Conservation (phyloP, 2,329 filamentous ascomycete genomes). For the Endoconidiophora polonica region DNA sequence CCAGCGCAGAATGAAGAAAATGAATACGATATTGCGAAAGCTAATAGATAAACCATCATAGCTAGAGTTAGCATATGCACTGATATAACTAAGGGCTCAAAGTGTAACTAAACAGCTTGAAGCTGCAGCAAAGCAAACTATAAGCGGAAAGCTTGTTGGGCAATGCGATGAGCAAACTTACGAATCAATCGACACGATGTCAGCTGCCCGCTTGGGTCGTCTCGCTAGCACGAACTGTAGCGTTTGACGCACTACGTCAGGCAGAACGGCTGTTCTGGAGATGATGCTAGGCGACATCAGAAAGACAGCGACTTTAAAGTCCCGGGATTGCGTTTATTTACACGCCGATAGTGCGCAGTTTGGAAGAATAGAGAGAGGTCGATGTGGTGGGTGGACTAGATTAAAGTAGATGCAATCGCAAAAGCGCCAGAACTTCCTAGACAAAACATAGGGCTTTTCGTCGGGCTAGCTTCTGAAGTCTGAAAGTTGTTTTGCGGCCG, state of each 20-base stretch:
- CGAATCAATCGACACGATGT: conserved; percentile 9
- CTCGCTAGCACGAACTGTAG: conserved; percentile 8
- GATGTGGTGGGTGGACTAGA: not conserved
- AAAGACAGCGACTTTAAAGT: not conserved
- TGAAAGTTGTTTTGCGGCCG: not conserved
- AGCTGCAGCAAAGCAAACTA: not conserved
- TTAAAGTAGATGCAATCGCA: not conserved
- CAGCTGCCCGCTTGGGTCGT: conserved; percentile 7
- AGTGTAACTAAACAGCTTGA: not conserved
- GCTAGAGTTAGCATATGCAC: not conserved
- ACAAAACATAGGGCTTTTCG: too few species aligned
- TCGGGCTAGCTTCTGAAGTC: too few species aligned
- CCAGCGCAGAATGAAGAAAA: conserved; percentile 74
- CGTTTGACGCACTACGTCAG: conserved; percentile 5
- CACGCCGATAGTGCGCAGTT: not conserved
- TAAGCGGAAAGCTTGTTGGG: not conserved
- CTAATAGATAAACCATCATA: conserved; percentile 25
- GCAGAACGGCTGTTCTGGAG: conserved; percentile 1
- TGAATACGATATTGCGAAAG: conserved; percentile 72
- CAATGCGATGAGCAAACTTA: conserved; percentile 1
- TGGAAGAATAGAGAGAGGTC: not conserved
- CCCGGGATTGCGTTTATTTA: not conserved
- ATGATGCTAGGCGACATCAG: not conserved
- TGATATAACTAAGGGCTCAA: not conserved
- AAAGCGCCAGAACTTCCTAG: not conserved